Percentiles rank a stretch among this genome's conserved stretches.
phyloP scores from a whole-genome alignment of 2,329 filamentous ascomycete genomes.

The Cyclaneusma minus region DNA sequence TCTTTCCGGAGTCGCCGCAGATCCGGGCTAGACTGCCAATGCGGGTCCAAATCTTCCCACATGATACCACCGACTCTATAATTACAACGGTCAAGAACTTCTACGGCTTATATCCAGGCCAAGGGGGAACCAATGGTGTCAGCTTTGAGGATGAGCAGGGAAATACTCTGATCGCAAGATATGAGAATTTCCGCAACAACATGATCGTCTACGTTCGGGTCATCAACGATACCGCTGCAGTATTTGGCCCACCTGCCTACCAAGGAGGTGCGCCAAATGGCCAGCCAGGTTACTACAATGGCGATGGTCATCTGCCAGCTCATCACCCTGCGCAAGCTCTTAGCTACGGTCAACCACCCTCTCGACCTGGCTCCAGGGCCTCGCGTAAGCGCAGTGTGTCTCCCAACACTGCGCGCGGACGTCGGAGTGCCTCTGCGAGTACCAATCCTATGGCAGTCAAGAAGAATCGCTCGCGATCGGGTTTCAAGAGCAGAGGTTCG shows the following conservation, averaged over 20 bases:
- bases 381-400: constrained; percentile 69
- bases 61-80: constrained; percentile 95
- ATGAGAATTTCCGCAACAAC: constrained; percentile 86
- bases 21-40: constrained; percentile 65
- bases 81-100: constrained; percentile 98
- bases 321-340: constrained; percentile 32
- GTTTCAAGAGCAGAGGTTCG: constrained; percentile 50
- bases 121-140: constrained; percentile 57
- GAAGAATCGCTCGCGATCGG: constrained; percentile 52
- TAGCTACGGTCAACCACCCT: constrained; percentile 44
- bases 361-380: constrained; percentile 53
- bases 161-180: constrained; percentile 84
- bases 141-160: constrained; percentile 88
- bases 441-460: constrained; percentile 34
- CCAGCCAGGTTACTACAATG: constrained; percentile 38
- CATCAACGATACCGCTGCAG: constrained; percentile 39
- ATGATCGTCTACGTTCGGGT: constrained; percentile 91
- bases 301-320: constrained; percentile 47
- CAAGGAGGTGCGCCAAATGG: constrained; percentile 35
- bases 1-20: constrained; percentile 52
- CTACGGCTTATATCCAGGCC: constrained; percentile 80
- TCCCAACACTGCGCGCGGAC: constrained; percentile 49
- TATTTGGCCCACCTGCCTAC: constrained; percentile 35
- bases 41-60: constrained; percentile 80
- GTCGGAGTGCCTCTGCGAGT: constrained; percentile 61